Base-by-base conservation (phyloP, 768 basidiomycete species). In the Leucocoprinus leucothites region DNA sequence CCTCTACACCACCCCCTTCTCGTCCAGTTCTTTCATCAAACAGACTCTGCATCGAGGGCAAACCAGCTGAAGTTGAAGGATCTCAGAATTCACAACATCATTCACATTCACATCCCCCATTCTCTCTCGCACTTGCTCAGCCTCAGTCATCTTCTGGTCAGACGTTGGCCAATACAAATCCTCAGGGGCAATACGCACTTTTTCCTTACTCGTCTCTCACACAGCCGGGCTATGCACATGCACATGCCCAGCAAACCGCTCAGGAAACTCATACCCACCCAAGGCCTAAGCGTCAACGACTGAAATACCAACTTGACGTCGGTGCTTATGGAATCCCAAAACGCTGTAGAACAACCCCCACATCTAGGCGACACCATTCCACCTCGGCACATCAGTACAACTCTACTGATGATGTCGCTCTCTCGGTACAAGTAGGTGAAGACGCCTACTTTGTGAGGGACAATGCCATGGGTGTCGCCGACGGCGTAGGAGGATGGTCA, bases 401-500 rank as follows among this genome's bases (percentile, higher is more conserved):
- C 54, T 61, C 58, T 56, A 60, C 28, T 63, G 69, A 73, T 16
- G 67, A 71, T 9, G 42, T 66, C 2, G 68, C 72, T 22, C 76
- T 87, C 11, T 79, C 89, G 0, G 85, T 88, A 0, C 88, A 91
- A 64, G 86, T 97, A 9, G 94, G 94, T 38, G 94, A 98, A 67
- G 94, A 98, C 64, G 91, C 94, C 3, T 96, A 94, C 64, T 92
- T 92, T 58, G 71, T 91, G 5, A 74, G 82, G 4, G 81, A 86
- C 55, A 89, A 94, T 64, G 90, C 92, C 5, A 86, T 98, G 77
- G 95, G 95, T 16, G 87, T 98, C 8, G 92, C 94, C 3, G 95
- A 98, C 65, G 95, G 95, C 26, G 95, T 98, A 0, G 95, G 95
- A 0, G 94, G 94, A 0, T 97, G 94, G 94, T 79, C 86, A 69